phyloP scores from a whole-genome alignment of 139 green algal species.

The Coelastrella sp. region DNA sequence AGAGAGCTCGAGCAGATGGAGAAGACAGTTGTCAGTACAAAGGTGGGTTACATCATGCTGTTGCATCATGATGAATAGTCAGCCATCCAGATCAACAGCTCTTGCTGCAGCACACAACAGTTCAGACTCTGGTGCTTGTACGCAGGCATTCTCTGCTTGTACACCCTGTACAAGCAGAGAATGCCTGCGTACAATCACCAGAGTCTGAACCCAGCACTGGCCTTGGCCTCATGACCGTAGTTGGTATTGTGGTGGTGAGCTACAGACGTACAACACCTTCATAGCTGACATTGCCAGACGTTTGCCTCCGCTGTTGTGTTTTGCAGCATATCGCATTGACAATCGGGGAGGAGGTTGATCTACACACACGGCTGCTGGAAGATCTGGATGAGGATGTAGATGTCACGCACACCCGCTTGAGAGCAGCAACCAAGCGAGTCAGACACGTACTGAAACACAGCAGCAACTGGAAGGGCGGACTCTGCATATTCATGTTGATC shows the following conservation, averaged over 20 bases:
- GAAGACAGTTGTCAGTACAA: constrained; percentile 76
- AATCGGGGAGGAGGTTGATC: constrained; percentile 90
- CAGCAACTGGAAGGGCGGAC: constrained; percentile 65
- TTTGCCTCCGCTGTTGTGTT: background rate
- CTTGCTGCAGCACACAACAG: background rate
- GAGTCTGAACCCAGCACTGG: too few species aligned
- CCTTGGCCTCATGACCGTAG: too few species aligned
- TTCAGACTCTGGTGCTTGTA: too few species aligned
- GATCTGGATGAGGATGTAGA: constrained; percentile 89
- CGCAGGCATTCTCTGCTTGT: background rate
- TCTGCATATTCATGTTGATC: constrained; percentile 74
- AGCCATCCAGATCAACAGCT: background rate
- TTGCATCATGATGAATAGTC: background rate
- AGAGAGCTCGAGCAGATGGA: constrained; percentile 81
- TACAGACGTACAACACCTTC: too few species aligned
- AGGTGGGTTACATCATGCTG: constrained; percentile 50
- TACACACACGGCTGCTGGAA: constrained; percentile 89
- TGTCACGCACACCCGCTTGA: constrained; percentile 73
- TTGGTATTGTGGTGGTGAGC: too few species aligned
- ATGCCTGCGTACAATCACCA: too few species aligned
- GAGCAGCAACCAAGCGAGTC: constrained; percentile 64
- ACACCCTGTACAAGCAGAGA: too few species aligned
- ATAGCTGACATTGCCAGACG: background rate
- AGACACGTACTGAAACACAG: constrained; percentile 59
- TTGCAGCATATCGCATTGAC: constrained; percentile 87